Base-by-base conservation (phyloP, 2,329 filamentous ascomycete species). In the Hypoxylon sp. region DNA sequence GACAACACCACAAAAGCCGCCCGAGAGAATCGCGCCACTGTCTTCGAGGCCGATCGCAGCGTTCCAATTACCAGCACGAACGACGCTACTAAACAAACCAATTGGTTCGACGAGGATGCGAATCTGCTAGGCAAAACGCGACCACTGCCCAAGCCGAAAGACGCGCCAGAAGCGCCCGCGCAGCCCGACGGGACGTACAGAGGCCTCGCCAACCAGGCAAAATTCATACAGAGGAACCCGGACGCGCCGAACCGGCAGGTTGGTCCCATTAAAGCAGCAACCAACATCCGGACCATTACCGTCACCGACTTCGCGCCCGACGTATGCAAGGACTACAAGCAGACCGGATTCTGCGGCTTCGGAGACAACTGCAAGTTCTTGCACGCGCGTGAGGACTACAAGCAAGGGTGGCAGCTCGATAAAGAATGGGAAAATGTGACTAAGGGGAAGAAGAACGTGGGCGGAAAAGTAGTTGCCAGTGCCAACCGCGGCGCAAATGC, bases 321-420 rank as follows among this genome's bases (percentile, higher is more conserved):
- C 69, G 91, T 97, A 0, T 99, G 95, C 79, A 98, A 98, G 77
- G 95, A 98, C 75, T 95, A 92, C 78, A 94, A 94, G 70, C 86
- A 91, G 72, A 95, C 89, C 0, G 90, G 90, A 0, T 90, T 71
- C 72, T 88, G 86, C 70, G 88, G 89, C 1, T 91, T 89, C 67
- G 90, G 91, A 26, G 92, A 95, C 75, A 89, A 84, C 64, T 97
- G 94, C 81, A 97, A 93, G 73, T 95, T 89, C 74, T 74, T 93
- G 0, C 92, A 95, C 73, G 87, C 87, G 4, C 82, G 92, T 60
- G 89, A 92, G 72, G 91, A 93, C 76, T 91, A 92, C 74, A 93
- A 94, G 71, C 91, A 94, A 75, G 95, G 95, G 2, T 99, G 95
- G 95, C 93, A 98, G 76, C 84, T 99, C 4, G 95, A 99, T 77